Conservation (phyloP, 2,329 filamentous ascomycete genomes). For the Colletotrichum truncatum region DNA sequence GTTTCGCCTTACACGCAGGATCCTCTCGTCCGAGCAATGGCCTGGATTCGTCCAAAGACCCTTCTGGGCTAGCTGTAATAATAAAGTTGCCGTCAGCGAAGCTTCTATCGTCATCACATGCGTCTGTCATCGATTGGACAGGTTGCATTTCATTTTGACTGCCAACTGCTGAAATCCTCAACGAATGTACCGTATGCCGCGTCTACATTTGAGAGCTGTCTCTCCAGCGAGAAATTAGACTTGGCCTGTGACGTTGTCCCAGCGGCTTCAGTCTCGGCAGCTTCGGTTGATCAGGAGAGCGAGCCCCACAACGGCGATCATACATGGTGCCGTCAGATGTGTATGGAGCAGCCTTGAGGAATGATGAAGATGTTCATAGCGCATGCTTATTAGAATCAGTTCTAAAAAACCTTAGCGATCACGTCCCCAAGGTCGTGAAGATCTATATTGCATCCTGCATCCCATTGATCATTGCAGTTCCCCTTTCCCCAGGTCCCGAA, state of each 20-base stretch:
- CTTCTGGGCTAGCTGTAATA: neutral
- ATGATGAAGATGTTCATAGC: neutral
- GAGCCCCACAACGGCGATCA: conserved; percentile 20
- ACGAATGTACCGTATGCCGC: no score
- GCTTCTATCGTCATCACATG: no score
- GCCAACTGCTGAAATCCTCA: no score
- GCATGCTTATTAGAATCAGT: neutral
- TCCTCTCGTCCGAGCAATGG: neutral
- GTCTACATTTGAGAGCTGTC: no score
- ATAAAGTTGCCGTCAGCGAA: fast-evolving
- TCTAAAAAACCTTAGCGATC: neutral
- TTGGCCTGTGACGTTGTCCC: no score
- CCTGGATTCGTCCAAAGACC: fast-evolving
- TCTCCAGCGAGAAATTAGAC: no score
- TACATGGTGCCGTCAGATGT: conserved; percentile 21
- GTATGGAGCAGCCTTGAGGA: conserved; percentile 1
- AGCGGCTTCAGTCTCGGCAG: neutral
- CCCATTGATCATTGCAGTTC: neutral
- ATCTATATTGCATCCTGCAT: neutral
- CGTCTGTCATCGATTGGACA: neutral
- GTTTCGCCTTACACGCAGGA: neutral
- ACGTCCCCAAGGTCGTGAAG: neutral
- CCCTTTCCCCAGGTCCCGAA: neutral
- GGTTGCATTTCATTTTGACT: no score
- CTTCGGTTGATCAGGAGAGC: neutral